Evolutionary conservation across 768 basidiomycete genomes (phyloP), one percentile per base, ranked within the genome.

Genomic region (Neoboletus brunneissimus): DNA sequence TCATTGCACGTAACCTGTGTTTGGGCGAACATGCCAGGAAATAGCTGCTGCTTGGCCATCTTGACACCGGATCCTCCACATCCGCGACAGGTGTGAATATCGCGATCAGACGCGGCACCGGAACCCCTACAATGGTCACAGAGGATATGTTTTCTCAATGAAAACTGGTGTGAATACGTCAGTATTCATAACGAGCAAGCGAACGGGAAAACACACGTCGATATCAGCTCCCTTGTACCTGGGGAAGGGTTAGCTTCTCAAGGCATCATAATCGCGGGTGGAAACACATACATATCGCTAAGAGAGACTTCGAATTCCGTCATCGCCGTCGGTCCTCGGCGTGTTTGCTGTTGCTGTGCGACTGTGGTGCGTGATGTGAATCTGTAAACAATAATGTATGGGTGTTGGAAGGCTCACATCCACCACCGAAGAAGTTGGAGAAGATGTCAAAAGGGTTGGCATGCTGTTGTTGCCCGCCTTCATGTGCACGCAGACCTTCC

Each of bases 121-220:
- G 92, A 86, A 23, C 97, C 97, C 67, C 94, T 87, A 75, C 97
- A 99, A 69, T 97, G 91, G 72, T 98, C 94, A 67, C 97, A 99
- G 18, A 99, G 86, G 35, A 96, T 84, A 51, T 86, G 85, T 69
- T 96, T 95, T 71, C 87, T 89, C 69, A 98, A 81, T 77, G 90
- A 88, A 73, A 99, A 96, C 94, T 98, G 62, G 13, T 1, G 1
- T 4, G 6, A 37, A 59, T 43, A n/a, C 23, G 40, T 69, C 35
- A 67, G 23, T 6, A 18, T 2, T 27, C 16, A 16, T 20, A 12
- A 10, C 15, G 10, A 34, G 13, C 5, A 15, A 35, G 54, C 1
- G 31, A 45, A 56, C 15, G 20, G 16, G 27, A 45, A n/a, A 41
- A 71, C 81, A 48, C 49, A 80, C 95, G 71, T 97, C 96, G 63